Conservation (phyloP, 2,329 filamentous ascomycete genomes). For the Trichoderma lentiforme region DNA sequence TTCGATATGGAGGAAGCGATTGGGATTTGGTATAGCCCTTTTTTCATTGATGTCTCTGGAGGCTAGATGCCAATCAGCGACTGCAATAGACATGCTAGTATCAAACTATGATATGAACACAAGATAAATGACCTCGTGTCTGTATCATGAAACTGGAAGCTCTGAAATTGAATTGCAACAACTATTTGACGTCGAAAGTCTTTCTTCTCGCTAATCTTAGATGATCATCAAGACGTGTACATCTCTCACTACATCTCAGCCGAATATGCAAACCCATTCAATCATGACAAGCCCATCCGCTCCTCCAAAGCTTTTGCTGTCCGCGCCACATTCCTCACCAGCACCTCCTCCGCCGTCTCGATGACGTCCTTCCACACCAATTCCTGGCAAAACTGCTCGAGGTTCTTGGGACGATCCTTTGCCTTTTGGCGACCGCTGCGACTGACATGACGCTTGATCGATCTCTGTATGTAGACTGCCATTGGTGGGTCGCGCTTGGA, state of each 20-base stretch:
- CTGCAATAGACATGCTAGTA: not conserved
- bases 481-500: slow-evolving; percentile 34
- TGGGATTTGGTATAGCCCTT: not conserved
- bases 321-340: slow-evolving; percentile 27
- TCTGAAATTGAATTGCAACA: not conserved
- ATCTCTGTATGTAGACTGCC: slow-evolving; percentile 34
- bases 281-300: not conserved
- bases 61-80: not conserved
- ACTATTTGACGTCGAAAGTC: not conserved
- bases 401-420: slow-evolving; percentile 24
- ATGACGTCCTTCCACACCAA: slow-evolving; percentile 35
- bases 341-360: slow-evolving; percentile 30
- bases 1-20: not conserved
- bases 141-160: not conserved
- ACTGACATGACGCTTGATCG: slow-evolving; percentile 28
- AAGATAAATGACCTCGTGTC: not conserved
- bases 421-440: slow-evolving; percentile 6
- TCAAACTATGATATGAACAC: not conserved
- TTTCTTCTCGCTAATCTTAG: not conserved
- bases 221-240: not conserved
- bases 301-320: slow-evolving; percentile 23
- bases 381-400: slow-evolving; percentile 35
- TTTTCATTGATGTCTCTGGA: not conserved
- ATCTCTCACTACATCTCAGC: not conserved
- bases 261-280: not conserved